These are phyloP conservation scores for Colletotrichum somersetense DNA, from an alignment of 2,329 filamentous ascomycete genomes.

Conservation along the genomic window DNA sequence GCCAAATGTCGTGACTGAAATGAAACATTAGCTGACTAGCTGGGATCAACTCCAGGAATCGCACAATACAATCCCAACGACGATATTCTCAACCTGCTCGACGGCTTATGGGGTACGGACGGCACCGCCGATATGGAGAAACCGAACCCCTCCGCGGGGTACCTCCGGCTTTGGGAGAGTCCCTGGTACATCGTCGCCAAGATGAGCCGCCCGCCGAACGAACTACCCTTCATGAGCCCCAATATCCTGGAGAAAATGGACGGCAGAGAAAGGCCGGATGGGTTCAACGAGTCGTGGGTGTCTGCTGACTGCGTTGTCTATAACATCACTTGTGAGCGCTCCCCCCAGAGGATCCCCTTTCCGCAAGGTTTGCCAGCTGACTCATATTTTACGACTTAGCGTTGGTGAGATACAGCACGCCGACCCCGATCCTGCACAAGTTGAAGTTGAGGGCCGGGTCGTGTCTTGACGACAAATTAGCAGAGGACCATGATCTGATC, in stretches of 20 bases:
- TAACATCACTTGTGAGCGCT: conserved; percentile 20
- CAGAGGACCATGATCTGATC: not conserved
- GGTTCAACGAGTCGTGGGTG: conserved; percentile 9
- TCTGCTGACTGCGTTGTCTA: conserved; percentile 1
- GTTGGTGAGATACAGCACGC: not conserved
- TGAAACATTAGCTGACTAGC: not conserved
- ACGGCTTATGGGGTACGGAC: not conserved
- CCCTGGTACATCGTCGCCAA: not conserved
- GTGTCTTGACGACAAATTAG: not conserved
- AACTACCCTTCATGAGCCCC: not conserved
- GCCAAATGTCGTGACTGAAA: not conserved
- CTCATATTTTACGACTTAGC: not conserved
- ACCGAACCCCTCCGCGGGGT: no score
- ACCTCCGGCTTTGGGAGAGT: not conserved
- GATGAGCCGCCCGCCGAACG: not conserved
- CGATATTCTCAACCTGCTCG: not conserved
- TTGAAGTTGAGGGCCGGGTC: not conserved
- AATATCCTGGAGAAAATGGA: not conserved
- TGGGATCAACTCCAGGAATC: not conserved
- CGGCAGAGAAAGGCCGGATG: not conserved
- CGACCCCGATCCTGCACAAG: not conserved
- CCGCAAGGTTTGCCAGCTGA: not conserved
- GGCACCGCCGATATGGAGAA: conserved; percentile 4
- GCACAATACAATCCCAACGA: no score
- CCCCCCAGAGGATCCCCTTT: not conserved